These are phyloP conservation scores for Camelina neglecta DNA, from an alignment of 345 rosid genomes.

Conservation along the genomic window DNA sequence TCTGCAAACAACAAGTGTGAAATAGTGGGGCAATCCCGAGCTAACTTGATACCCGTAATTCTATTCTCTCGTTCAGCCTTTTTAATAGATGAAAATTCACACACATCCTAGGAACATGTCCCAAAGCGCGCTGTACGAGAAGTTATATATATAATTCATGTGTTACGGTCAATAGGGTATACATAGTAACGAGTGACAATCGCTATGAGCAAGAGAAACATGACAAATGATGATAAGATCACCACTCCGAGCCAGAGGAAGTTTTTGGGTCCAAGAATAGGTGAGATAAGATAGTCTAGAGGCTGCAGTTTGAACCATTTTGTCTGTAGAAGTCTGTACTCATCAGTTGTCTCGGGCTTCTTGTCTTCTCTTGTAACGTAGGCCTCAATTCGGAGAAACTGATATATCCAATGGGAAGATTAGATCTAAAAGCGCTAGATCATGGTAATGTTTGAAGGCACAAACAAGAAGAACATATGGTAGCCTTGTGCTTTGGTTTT, in stretches of 20 bases:
- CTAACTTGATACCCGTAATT: too few relatives aligned
- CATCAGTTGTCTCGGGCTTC: constrained; percentile 35
- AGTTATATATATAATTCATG: constrained; percentile 42
- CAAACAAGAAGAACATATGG: constrained; percentile 66
- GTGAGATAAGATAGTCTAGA: constrained; percentile 56
- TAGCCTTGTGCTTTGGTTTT: constrained; percentile 40
- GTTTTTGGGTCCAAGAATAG: constrained; percentile 69
- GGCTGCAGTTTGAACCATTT: constrained; percentile 62
- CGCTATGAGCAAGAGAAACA: constrained; percentile 68
- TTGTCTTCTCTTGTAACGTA: constrained; percentile 59
- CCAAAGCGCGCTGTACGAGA: constrained; percentile 51
- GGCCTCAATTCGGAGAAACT: constrained; percentile 51
- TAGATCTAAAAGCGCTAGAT: constrained; percentile 65
- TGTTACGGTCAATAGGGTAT: constrained; percentile 59
- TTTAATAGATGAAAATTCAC: constrained; percentile 43
- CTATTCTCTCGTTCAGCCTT: too few relatives aligned
- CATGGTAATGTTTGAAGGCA: constrained; percentile 59
- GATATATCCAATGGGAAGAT: constrained; percentile 56
- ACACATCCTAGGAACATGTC: constrained; percentile 61
- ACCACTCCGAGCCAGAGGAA: constrained; percentile 78
- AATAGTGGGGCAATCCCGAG: too few relatives aligned
- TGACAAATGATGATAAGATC: constrained; percentile 62
- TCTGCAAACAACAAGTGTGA: too few relatives aligned
- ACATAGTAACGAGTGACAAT: constrained; percentile 65
- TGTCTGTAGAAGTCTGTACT: constrained; percentile 38